Evolutionary conservation across 23 red algal species (phyloP), one percentile per base, ranked within the genome.

Genomic region (Gracilaria domingensis): DNA sequence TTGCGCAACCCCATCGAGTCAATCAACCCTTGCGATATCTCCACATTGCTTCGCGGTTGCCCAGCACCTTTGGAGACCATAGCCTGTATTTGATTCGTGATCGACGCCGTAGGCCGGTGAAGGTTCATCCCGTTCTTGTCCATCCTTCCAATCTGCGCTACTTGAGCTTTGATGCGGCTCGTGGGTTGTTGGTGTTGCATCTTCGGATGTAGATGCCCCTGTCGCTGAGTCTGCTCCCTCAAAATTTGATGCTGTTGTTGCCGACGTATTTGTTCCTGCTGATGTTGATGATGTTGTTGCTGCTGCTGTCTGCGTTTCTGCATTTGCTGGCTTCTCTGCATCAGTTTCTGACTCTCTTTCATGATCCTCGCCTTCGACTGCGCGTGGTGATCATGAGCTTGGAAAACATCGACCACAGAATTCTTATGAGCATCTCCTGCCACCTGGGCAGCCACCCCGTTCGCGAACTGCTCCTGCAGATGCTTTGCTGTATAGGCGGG

Each of bases 301-400:
- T 50, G 65, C 69, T 59, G 84, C 75, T 90, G 87, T 57, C 38
- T 84, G 39, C 75, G 69, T 61, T 79, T 50, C 61, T 89, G 86
- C 26, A 66, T 38, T 62, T 87, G 83, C 83, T 59, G 37, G 0
- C 26, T 69, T 16, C 64, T 66, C 33, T 66, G 64, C 51, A 55
- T 55, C 14, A 18, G 51, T 35, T 60, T 60, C 84, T 88, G 84
- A 34, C 23, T 45, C 25, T 77, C 72, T 35, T 45, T 49, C 7
- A 49, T 5, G 4, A 51, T 5, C 34, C n/a, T 48, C 20, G 34
- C 40, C 40, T 77, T 45, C 17, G 45, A 34, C 21, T 82, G 79
- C 36, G 79, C 53, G 5, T 82, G 16, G n/a, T 26, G 79, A 51
- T 34, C 36, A 64, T 35, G 79, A 25, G 49, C 5, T 60, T 82